A percentile compares a stretch with the other conserved stretches of the same genome.
These are phyloP conservation scores for Tardiomyces blankii DNA, from an alignment of 1,139 yeast species.

Conservation along the genomic window DNA sequence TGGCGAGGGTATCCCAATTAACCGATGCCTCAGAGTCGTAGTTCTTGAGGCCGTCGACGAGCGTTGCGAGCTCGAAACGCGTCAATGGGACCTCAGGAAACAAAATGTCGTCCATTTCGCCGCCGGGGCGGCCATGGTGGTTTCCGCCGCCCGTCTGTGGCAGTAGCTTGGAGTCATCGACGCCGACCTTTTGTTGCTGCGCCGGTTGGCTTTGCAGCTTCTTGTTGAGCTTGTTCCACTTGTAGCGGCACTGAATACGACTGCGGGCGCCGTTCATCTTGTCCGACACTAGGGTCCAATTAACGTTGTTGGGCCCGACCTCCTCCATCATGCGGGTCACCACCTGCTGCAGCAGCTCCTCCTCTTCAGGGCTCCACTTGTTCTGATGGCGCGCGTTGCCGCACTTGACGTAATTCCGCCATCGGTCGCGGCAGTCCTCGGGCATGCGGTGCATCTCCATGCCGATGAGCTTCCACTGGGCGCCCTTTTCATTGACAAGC, in stretches of 20 bases:
- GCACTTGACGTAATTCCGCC: conserved; percentile 92
- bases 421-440: conserved; percentile 91
- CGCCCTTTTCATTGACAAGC: conserved; percentile 43
- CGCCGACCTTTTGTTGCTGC: neutral
- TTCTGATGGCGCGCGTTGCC: conserved; percentile 63
- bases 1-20: conserved; percentile 53
- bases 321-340: conserved; percentile 32
- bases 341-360: conserved; percentile 44
- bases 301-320: conserved; percentile 33
- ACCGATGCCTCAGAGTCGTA: conserved; percentile 39
- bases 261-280: conserved; percentile 81
- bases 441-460: conserved; percentile 70
- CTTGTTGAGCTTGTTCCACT: conserved; percentile 75
- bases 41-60: conserved; percentile 40
- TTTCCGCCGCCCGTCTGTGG: neutral
- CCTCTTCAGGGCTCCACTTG: conserved; percentile 75
- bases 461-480: conserved; percentile 19
- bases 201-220: conserved; percentile 9
- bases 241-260: conserved; percentile 87
- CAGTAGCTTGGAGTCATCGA: neutral
- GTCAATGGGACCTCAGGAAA: neutral
- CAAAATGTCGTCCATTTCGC: neutral
- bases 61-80: conserved; percentile 25
- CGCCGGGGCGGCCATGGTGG: neutral
- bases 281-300: conserved; percentile 89